These are phyloP conservation scores for Corymbia calophylla DNA, from an alignment of 441 rosid genomes.

Conservation along the genomic window DNA sequence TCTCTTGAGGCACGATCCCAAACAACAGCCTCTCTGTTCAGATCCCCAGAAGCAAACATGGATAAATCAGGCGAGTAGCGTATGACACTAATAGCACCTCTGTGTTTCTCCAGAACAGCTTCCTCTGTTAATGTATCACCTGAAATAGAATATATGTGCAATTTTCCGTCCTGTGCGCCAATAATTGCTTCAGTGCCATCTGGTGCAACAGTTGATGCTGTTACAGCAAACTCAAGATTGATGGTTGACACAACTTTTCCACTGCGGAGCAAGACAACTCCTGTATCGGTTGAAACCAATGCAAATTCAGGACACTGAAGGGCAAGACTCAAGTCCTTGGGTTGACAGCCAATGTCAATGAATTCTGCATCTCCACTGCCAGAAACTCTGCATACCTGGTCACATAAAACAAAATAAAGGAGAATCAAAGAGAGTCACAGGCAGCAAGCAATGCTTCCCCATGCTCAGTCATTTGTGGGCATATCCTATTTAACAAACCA, in stretches of 20 bases:
- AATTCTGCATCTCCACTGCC: conserved; percentile 56
- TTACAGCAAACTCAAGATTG: conserved; percentile 69
- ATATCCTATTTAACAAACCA: not conserved
- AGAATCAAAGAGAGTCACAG: not conserved
- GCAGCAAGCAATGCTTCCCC: not conserved
- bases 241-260: conserved; percentile 61
- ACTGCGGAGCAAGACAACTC: conserved; percentile 68
- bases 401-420: conserved; percentile 2
- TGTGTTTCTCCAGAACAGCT: conserved; percentile 80
- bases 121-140: conserved; percentile 78
- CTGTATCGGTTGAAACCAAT: conserved; percentile 64
- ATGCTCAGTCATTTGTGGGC: not conserved
- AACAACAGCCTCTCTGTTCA: conserved; percentile 83
- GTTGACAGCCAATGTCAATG: conserved; percentile 75
- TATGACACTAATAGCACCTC: conserved; percentile 80
- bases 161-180: conserved; percentile 82
- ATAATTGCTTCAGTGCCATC: conserved; percentile 88
- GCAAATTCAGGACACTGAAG: conserved; percentile 58
- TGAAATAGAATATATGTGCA: conserved; percentile 53
- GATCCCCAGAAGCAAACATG: conserved; percentile 93
- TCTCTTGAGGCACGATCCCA: conserved; percentile 83
- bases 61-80: conserved; percentile 83
- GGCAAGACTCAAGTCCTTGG: conserved; percentile 82
- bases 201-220: conserved; percentile 78
- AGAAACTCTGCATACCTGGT: conserved; percentile 67